Conservation (phyloP, 768 basidiomycete genomes). For the Daedalea quercina region DNA sequence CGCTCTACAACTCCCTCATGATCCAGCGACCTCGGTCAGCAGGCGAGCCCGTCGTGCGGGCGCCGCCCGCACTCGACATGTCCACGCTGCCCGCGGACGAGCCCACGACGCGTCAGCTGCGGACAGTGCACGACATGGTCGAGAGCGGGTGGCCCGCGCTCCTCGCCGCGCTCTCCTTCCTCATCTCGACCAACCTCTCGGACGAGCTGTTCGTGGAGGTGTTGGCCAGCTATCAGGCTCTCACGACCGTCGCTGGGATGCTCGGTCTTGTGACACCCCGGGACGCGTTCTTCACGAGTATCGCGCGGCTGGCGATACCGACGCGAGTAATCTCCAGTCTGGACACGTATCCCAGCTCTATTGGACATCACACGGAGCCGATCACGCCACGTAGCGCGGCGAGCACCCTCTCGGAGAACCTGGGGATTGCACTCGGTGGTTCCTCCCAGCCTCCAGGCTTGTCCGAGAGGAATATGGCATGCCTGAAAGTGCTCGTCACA, state of each 20-base stretch:
- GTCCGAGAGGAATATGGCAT: constrained; percentile 86
- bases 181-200: constrained; percentile 85
- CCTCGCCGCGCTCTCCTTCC: constrained; percentile 83
- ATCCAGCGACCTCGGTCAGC: constrained; percentile 55
- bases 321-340: constrained; percentile 81
- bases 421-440: constrained; percentile 44
- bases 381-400: constrained; percentile 55
- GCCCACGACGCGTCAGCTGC: constrained; percentile 48
- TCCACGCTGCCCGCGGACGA: constrained; percentile 47
- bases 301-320: constrained; percentile 92
- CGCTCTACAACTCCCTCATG: constrained; percentile 67
- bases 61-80: constrained; percentile 69
- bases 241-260: constrained; percentile 86
- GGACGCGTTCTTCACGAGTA: constrained; percentile 85
- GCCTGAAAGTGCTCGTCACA: constrained; percentile 74
- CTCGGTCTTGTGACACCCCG: constrained; percentile 82
- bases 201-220: constrained; percentile 89
- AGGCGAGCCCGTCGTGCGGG: constrained; percentile 59
- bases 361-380: constrained; percentile 27
- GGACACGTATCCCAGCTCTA: constrained; percentile 37
- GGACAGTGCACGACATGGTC: constrained; percentile 69
- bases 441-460: constrained; percentile 58
- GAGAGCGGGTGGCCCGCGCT: constrained; percentile 89
- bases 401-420: constrained; percentile 54
- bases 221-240: constrained; percentile 71